Base-by-base conservation (phyloP, 192 early-diverging fungal species). In the Spizellomyces punctatus region DNA sequence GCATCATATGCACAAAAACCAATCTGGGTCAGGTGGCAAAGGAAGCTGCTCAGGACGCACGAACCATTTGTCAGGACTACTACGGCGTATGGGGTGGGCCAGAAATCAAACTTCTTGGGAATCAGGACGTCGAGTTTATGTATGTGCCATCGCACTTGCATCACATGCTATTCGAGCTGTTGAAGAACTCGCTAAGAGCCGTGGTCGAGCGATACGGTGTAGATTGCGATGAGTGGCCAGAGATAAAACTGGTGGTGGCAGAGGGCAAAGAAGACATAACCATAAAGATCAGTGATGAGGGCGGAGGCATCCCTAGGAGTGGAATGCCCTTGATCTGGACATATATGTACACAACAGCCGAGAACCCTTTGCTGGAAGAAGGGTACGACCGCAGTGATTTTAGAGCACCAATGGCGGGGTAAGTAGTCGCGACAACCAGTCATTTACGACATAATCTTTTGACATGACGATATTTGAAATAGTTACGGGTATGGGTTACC, bases 401-500 rank as follows among this genome's bases (percentile, higher is more conserved):
- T 50, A 46, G 73, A 64, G 85, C 85, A 45, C 85, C 85, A 16
- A 68, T 86, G 74, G 85, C 85, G 17, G 85, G 85, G 74, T 86
- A 63, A 52, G 74, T 73, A 14, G 45, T 10, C 17, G 19, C 14
- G 3, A 0, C 16, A 27, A 14, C 14, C 14, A n/a, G 50, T 17
- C 21, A 57, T 65, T 0, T 47, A 48, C 63, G 14, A 16, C 6
- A 19, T 16, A 6, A 6, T 5, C 14, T 61, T 4, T 16, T 9
- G 14, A 16, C 16, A 61, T 41, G 17, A 5, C 36, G 6, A 6
- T 16, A 14, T 27, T 54, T 54, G 12, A 54, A 54, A 54, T 44
- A 92, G 94, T 22, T 95, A 95, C 83, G 96, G 96, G 49, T 98
- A 98, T 78, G 96, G 96, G 0, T 78, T 98, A 59, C 96, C 96